These are phyloP conservation scores for Chamaecrista fasciculata DNA, from an alignment of 306 rosid genomes.

Conservation along the genomic window DNA sequence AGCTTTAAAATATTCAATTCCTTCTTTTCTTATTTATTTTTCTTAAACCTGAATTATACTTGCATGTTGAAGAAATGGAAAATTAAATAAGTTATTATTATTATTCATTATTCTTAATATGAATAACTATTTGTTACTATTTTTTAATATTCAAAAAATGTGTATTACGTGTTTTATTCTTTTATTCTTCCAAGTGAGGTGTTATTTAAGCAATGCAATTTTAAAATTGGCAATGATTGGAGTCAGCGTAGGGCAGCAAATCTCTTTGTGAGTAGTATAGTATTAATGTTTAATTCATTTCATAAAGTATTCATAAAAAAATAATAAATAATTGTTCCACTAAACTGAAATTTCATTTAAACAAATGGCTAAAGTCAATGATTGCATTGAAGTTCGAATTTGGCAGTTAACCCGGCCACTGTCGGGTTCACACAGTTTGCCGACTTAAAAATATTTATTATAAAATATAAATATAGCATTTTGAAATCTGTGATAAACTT, in stretches of 20 bases:
- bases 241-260: background rate
- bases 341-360: background rate
- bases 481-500: background rate
- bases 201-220: background rate
- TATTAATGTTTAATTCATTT: background rate
- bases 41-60: too few species aligned
- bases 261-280: background rate
- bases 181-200: background rate
- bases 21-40: background rate
- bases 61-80: too few species aligned
- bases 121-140: too few species aligned
- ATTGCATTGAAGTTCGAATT: constrained; percentile 10
- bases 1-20: background rate
- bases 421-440: constrained; percentile 10
- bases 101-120: too few species aligned
- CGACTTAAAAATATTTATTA: background rate
- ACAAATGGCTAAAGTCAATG: background rate
- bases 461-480: background rate
- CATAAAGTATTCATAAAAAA: background rate
- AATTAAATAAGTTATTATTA: too few species aligned
- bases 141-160: too few species aligned
- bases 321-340: background rate
- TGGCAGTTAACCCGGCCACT: background rate
- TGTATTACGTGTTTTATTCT: too few species aligned
- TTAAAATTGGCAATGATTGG: constrained; percentile 14